These are phyloP conservation scores for Fusarium napiforme DNA, from an alignment of 2,329 filamentous ascomycete genomes.

Conservation along the genomic window DNA sequence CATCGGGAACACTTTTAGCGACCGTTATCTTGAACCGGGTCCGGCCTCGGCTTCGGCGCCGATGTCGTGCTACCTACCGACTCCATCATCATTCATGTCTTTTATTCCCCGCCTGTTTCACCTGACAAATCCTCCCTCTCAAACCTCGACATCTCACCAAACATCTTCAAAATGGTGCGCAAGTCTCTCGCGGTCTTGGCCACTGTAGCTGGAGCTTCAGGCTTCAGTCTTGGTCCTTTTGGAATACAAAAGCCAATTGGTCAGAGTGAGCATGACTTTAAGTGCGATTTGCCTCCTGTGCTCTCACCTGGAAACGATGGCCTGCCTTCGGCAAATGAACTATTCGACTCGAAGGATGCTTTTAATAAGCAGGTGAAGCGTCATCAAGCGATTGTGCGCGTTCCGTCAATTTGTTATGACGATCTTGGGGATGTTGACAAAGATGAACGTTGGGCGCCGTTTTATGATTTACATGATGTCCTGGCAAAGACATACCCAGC, in stretches of 20 bases:
- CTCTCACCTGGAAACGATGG: constrained; percentile 48
- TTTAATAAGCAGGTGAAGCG: constrained; percentile 57
- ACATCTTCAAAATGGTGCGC: constrained; percentile 26
- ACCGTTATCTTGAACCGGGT: constrained; percentile 5
- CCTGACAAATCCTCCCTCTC: not conserved
- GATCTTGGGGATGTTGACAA: constrained; percentile 64
- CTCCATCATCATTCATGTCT: constrained; percentile 12
- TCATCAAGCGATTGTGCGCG: constrained; percentile 65
- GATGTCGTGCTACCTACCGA: constrained; percentile 28
- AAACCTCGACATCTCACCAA: not conserved
- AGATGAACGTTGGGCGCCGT: constrained; percentile 65
- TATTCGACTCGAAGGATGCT: constrained; percentile 50
- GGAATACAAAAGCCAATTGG: constrained; percentile 36
- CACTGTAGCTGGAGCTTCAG: constrained; percentile 19
- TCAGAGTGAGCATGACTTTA: constrained; percentile 28
- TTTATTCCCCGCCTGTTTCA: constrained; percentile 19
- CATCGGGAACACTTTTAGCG: constrained; percentile 12
- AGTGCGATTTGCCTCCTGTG: constrained; percentile 50
- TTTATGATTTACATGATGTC: constrained; percentile 61
- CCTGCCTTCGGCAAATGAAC: constrained; percentile 45
- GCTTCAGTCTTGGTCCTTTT: constrained; percentile 24
- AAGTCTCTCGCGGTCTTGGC: constrained; percentile 35
- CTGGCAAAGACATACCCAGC: constrained; percentile 62
- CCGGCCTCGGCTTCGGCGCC: constrained; percentile 25
- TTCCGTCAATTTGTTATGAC: constrained; percentile 66